Evolutionary conservation across 2,329 filamentous ascomycete species (phyloP).

Genomic region (Fusarium sp.): DNA sequence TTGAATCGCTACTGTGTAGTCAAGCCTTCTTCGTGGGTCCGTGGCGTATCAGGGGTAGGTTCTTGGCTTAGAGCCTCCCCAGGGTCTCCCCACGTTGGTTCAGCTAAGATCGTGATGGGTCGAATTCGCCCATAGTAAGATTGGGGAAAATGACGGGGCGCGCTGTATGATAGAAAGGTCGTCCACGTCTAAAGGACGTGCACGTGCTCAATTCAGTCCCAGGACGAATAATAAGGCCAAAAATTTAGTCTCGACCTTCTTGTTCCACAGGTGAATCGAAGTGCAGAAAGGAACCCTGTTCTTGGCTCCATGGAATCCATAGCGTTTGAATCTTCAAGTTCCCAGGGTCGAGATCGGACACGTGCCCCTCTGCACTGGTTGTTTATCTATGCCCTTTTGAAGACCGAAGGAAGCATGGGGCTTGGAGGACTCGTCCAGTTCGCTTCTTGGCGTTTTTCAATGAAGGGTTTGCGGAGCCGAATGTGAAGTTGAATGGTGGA

Average conservation of each 20-base stretch:
- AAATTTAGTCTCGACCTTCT: constrained; percentile 19
- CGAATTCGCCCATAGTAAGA: constrained; percentile 35
- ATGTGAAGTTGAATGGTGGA: constrained; percentile 20
- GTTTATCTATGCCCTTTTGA: constrained; percentile 25
- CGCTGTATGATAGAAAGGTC: constrained; percentile 21
- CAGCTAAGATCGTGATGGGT: constrained; percentile 47
- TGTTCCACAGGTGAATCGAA: constrained; percentile 21
- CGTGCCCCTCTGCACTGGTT: constrained; percentile 46
- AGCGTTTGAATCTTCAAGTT: constrained; percentile 20
- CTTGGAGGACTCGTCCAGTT: constrained; percentile 8
- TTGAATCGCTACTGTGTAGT: constrained; percentile 37
- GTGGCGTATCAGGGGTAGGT: constrained; percentile 36
- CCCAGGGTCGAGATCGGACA: constrained; percentile 37
- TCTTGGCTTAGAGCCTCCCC: constrained; percentile 36
- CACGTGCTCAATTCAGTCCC: constrained; percentile 45
- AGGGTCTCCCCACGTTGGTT: constrained; percentile 47
- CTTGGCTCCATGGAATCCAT: constrained; percentile 6
- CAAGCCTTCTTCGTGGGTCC: constrained; percentile 32
- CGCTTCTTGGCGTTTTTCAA: not conserved
- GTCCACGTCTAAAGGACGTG: constrained; percentile 31
- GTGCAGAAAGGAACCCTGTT: constrained; percentile 20
- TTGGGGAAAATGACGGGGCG: constrained; percentile 26
- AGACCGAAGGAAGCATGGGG: constrained; percentile 22
- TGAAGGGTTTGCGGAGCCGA: constrained; percentile 14
- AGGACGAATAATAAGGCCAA: constrained; percentile 36